A percentile compares a stretch with the other conserved stretches of the same genome.
phyloP scores from a whole-genome alignment of 192 early-diverging fungal species.

The Dissophora ornata region DNA sequence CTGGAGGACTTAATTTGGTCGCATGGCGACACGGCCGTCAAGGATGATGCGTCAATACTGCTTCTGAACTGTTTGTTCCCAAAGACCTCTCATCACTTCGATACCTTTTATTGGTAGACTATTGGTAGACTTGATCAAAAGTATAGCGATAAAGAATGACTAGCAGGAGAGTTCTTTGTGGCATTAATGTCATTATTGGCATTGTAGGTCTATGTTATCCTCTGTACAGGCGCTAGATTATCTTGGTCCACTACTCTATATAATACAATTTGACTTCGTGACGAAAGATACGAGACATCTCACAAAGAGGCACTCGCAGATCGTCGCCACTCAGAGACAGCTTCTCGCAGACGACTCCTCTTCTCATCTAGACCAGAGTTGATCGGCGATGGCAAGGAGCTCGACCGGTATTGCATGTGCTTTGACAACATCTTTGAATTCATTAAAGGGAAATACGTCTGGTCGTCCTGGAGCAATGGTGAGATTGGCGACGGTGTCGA shows the following conservation, averaged over 20 bases:
- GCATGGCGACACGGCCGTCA: conserved; percentile 12
- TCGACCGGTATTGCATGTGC: conserved; percentile 21
- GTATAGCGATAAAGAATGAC: too few relatives aligned
- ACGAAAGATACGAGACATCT: neutral
- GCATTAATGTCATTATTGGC: too few relatives aligned
- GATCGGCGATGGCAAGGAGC: conserved; percentile 32
- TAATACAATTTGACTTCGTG: too few relatives aligned
- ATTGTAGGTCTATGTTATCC: too few relatives aligned
- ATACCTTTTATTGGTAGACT: conserved; percentile 27
- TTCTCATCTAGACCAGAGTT: conserved; percentile 22
- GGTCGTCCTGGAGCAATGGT: conserved; percentile 14
- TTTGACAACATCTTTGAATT: neutral
- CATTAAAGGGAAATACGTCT: neutral
- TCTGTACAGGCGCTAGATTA: too few relatives aligned
- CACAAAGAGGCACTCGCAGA: conserved; percentile 16
- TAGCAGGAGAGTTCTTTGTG: neutral
- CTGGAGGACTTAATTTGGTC: conserved; percentile 20
- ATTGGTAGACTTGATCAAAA: too few relatives aligned
- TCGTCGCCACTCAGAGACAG: conserved; percentile 48
- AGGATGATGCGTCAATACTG: conserved; percentile 9
- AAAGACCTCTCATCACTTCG: conserved; percentile 21
- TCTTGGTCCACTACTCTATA: too few relatives aligned
- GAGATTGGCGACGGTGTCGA: conserved; percentile 45
- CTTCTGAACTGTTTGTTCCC: conserved; percentile 29
- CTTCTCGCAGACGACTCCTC: conserved; percentile 26